These are phyloP conservation scores for Solanum tarapatanum DNA, from an alignment of 257 asterid species.

Conservation along the genomic window DNA sequence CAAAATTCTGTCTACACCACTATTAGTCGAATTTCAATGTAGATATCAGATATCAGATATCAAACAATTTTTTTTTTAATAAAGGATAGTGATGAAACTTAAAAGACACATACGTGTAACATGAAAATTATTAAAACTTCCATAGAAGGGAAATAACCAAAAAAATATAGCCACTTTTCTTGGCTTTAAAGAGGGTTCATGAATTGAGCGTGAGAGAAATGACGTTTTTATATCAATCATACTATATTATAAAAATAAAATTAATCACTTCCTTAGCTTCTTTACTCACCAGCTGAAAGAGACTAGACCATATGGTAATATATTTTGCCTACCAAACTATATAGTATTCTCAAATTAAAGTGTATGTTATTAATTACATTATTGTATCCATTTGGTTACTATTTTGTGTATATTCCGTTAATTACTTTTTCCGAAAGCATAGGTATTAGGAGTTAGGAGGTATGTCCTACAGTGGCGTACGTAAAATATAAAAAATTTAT, in stretches of 20 bases:
- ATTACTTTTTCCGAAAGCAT: neutral
- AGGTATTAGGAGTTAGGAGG: too few relatives aligned
- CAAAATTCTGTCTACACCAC: neutral
- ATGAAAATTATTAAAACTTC: neutral
- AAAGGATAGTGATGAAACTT: too few relatives aligned
- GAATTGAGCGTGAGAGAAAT: slow-evolving; percentile 29
- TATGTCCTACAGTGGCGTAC: too few relatives aligned
- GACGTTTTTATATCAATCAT: neutral
- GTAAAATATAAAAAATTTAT: too few relatives aligned
- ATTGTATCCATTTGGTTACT: neutral
- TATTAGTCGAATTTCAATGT: too few relatives aligned
- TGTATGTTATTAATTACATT: neutral
- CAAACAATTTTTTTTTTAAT: too few relatives aligned
- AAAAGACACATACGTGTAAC: neutral
- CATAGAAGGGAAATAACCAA: neutral
- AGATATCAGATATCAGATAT: too few relatives aligned
- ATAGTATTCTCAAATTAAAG: neutral
- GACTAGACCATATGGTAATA: neutral
- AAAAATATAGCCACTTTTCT: neutral
- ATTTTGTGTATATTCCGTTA: neutral
- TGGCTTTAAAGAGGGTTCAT: slow-evolving; percentile 51
- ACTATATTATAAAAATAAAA: neutral
- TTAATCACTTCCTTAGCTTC: slow-evolving; percentile 5
- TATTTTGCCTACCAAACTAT: neutral
- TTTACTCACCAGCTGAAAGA: neutral